A percentile compares a stretch with the other conserved stretches of the same genome.
phyloP scores from a whole-genome alignment of 805 yeast species.

The Kuraishia piskuri region DNA sequence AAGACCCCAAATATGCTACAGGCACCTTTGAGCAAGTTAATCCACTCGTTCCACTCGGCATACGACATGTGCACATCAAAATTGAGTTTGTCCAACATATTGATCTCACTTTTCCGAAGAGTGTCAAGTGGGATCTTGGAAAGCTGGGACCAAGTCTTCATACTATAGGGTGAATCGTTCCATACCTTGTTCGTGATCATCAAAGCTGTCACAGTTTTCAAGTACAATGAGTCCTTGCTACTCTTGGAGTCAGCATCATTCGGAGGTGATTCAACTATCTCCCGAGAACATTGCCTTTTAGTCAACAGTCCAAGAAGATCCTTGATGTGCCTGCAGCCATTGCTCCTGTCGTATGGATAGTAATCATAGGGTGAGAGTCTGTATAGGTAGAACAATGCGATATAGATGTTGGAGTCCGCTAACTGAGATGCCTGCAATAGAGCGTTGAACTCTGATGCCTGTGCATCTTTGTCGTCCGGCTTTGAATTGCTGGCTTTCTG shows the following conservation, averaged over 20 bases:
- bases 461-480: not conserved
- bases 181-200: constrained; percentile 3
- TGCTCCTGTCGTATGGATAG: not conserved
- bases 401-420: not conserved
- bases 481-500: not conserved
- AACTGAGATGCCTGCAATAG: not conserved
- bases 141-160: constrained; percentile 4
- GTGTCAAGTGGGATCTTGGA: not conserved
- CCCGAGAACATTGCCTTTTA: not conserved
- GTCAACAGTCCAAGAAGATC: not conserved
- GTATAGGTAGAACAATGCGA: not conserved
- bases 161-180: constrained; percentile 3
- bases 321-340: not conserved
- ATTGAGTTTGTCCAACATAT: not conserved
- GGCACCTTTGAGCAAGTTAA: not conserved
- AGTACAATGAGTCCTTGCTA: not conserved
- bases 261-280: not conserved
- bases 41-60: not conserved
- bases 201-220: not conserved
- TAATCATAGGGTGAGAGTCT: not conserved
- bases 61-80: constrained; percentile 1
- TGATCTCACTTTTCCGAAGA: constrained; percentile 1
- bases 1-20: not conserved
- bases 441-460: not conserved
- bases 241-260: not conserved